phyloP scores from a whole-genome alignment of 192 early-diverging fungal species.

The Diversispora epigaea region DNA sequence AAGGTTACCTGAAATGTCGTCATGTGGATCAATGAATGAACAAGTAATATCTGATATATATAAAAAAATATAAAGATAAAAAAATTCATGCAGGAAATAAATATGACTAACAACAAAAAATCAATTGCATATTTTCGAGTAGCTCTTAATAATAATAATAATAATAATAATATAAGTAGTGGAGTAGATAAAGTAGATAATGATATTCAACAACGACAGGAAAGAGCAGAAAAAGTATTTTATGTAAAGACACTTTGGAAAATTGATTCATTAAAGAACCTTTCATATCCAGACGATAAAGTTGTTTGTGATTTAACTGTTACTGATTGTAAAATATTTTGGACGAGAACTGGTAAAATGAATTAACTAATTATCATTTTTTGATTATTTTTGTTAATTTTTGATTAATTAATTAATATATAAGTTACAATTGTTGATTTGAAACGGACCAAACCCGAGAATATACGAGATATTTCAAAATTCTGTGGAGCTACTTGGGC shows the following conservation, averaged over 20 bases:
- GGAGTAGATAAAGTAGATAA: too few relatives aligned
- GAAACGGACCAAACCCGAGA: neutral
- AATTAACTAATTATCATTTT: neutral
- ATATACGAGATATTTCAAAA: neutral
- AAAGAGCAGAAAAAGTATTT: neutral
- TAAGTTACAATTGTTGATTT: constrained; percentile 2
- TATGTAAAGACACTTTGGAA: constrained; percentile 9
- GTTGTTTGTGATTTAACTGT: constrained; percentile 8
- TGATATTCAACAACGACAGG: too few relatives aligned
- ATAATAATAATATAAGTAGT: too few relatives aligned
- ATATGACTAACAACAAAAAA: too few relatives aligned
- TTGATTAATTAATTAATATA: neutral
- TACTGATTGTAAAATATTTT: constrained; percentile 14
- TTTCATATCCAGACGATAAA: constrained; percentile 4
- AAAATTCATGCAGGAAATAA: too few relatives aligned
- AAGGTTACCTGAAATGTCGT: too few relatives aligned
- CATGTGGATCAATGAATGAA: too few relatives aligned
- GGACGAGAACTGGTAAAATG: neutral
- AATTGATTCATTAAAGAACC: neutral
- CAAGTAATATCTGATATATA: too few relatives aligned
- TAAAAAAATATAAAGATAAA: too few relatives aligned
- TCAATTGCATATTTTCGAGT: neutral
- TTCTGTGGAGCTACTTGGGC: constrained; percentile 9
- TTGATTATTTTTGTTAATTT: neutral
- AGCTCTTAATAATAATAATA: neutral